phyloP scores from a whole-genome alignment of 805 yeast genomes.

The Pichia manshurica region DNA sequence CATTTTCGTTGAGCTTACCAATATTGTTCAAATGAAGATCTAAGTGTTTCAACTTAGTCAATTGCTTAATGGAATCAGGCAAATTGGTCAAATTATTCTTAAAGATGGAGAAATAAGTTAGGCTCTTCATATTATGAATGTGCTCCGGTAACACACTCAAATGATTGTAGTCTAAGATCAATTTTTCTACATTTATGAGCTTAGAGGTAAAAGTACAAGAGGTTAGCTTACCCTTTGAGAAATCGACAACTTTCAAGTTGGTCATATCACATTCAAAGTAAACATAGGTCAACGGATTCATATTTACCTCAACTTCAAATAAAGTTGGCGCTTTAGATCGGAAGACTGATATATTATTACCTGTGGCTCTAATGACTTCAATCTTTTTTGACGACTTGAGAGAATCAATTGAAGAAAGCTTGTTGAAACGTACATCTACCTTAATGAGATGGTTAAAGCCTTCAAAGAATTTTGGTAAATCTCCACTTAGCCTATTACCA shows the following conservation, averaged over 20 bases:
- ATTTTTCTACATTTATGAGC: slow-evolving; percentile 61
- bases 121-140: slow-evolving; percentile 50
- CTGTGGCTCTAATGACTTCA: slow-evolving; percentile 68
- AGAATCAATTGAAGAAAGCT: slow-evolving; percentile 46
- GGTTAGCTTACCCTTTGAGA: slow-evolving; percentile 78
- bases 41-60: slow-evolving; percentile 54
- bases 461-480: slow-evolving; percentile 48
- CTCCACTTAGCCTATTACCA: slow-evolving; percentile 56
- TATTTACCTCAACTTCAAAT: slow-evolving; percentile 65
- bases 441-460: slow-evolving; percentile 54
- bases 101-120: slow-evolving; percentile 63
- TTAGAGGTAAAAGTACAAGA: slow-evolving; percentile 61
- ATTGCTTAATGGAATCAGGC: slow-evolving; percentile 59
- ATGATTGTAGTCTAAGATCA: slow-evolving; percentile 77
- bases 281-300: slow-evolving; percentile 77
- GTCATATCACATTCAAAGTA: slow-evolving; percentile 47
- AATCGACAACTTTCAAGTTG: slow-evolving; percentile 62
- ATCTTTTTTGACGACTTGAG: slow-evolving; percentile 53
- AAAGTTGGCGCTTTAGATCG: slow-evolving; percentile 57
- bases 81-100: slow-evolving; percentile 68
- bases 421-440: slow-evolving; percentile 73
- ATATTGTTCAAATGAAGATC: slow-evolving; percentile 85
- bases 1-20: slow-evolving; percentile 57
- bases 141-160: slow-evolving; percentile 69
- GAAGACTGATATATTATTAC: slow-evolving; percentile 69